Evolutionary conservation across 371 early-diverging fungal species (phyloP).

Genomic region (Lichtheimia ramosa): DNA sequence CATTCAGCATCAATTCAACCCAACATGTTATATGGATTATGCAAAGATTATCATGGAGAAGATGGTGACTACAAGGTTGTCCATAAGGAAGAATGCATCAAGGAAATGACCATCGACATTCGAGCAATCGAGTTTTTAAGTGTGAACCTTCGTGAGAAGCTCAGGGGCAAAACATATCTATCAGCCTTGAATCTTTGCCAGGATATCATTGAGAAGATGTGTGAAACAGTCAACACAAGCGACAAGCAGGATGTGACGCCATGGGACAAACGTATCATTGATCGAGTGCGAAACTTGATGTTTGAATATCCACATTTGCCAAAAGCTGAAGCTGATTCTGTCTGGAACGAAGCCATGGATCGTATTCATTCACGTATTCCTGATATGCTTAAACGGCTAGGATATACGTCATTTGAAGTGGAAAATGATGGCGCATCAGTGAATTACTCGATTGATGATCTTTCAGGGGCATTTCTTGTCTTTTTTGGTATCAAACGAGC

Average conservation of each 20-base stretch:
- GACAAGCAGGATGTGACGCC: neutral
- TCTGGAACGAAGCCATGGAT: neutral
- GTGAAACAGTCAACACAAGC: neutral
- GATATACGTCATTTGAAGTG: neutral
- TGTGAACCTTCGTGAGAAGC: neutral
- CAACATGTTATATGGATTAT: neutral
- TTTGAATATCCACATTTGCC: neutral
- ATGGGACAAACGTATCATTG: neutral
- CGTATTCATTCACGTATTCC: conserved; percentile 1
- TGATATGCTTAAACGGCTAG: neutral
- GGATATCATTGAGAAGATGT: neutral
- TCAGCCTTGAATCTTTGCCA: neutral
- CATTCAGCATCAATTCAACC: neutral
- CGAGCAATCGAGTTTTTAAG: neutral
- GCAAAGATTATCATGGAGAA: neutral
- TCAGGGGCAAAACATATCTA: neutral
- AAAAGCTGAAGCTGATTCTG: neutral
- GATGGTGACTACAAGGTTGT: neutral
- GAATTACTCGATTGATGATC: neutral
- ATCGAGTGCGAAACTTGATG: neutral
- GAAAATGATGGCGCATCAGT: neutral
- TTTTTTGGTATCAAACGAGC: neutral
- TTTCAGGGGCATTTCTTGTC: neutral
- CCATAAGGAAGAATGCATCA: neutral
- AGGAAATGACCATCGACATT: neutral